Conservation (phyloP, 2,329 filamentous ascomycete species). For the Colletotrichum ledebouriae region DNA sequence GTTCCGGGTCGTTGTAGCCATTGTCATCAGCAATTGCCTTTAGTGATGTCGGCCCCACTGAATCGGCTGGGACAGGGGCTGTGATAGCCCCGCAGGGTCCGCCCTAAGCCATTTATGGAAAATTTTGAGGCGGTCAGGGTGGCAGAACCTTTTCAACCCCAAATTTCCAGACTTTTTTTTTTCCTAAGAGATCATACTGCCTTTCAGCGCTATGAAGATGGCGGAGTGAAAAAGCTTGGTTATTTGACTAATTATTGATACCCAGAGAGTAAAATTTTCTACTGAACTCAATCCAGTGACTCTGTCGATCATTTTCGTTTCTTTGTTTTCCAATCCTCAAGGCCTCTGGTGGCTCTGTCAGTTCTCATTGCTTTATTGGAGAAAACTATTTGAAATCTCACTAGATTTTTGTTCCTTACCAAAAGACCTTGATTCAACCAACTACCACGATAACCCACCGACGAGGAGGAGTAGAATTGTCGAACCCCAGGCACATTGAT, state of each 20-base stretch:
- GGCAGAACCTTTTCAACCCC: slow-evolving; percentile 55
- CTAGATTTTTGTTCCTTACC: too few species aligned
- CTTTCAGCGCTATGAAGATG: slow-evolving; percentile 4
- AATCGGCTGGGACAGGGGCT: slow-evolving; percentile 17
- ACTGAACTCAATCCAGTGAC: background rate
- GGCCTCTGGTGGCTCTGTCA: background rate
- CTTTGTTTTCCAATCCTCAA: background rate
- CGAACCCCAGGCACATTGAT: background rate
- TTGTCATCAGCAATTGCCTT: slow-evolving; percentile 1
- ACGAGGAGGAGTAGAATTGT: too few species aligned
- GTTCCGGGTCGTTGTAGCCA: background rate
- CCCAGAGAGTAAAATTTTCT: slow-evolving; percentile 2
- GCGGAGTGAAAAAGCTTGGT: background rate
- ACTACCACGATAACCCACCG: background rate
- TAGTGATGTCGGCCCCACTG: slow-evolving; percentile 12
- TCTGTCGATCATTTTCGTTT: background rate
- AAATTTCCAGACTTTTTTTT: slow-evolving; percentile 49
- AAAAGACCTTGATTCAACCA: too few species aligned
- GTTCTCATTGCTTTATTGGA: background rate
- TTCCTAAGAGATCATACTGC: slow-evolving; percentile 30
- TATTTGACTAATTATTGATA: slow-evolving; percentile 25
- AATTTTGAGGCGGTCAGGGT: slow-evolving; percentile 51
- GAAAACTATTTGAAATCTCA: background rate
- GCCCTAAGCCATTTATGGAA: slow-evolving; percentile 52
- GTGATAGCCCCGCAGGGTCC: slow-evolving; percentile 51